Base-by-base conservation (phyloP, 2,329 filamentous ascomycete species). In the Sclerotinia minor region DNA sequence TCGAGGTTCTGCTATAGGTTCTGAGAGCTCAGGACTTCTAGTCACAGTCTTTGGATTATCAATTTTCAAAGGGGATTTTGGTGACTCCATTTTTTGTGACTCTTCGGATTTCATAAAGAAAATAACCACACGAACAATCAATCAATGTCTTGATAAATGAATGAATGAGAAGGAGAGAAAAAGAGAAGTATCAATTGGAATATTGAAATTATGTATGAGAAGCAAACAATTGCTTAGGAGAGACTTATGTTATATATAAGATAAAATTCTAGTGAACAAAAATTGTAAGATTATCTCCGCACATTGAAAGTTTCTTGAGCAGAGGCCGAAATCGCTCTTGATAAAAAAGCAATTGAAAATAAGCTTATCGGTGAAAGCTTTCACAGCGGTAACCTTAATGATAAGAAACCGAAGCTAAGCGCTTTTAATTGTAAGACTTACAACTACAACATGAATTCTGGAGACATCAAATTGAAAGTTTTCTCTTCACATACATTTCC, bases 1-100 rank as follows among this genome's bases (percentile, higher is more conserved):
- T 68, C 65, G 69, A 45, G 67, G 35, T 55, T 72, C 73, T 53
- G 47, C 32, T 64, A 69, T 49, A 35, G 71, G 60, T 54, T 73
- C 70, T 49, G 69, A 45, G 15, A 67, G 38, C 5, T 64, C 59
- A 41, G 65, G 49, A 55, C 50, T 57, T 38, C 65, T 50, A 47
- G 65, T 64, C 44, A 67, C 59, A 15, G 59, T 64, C 59, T 64
- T 47, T 5, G 65, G 58, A 29, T 64, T 55, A 26, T 67, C 65
- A 44, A 67, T 57, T 32, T 67, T 67, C 65, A 67, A 24, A 6
- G 58, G 26, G 13, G 59, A 32, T 55, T 49, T 53, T 26, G 38
- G 50, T 32, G 65, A 64, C 15, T 64, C 59, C 65, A 64, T 67
- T 8, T 49, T 26, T 44, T 26, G 26, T 15, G 57, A 45, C 8